Evolutionary conservation across 176 grass and related monocot species (phyloP).

Genomic region (Triticum monococcum): DNA sequence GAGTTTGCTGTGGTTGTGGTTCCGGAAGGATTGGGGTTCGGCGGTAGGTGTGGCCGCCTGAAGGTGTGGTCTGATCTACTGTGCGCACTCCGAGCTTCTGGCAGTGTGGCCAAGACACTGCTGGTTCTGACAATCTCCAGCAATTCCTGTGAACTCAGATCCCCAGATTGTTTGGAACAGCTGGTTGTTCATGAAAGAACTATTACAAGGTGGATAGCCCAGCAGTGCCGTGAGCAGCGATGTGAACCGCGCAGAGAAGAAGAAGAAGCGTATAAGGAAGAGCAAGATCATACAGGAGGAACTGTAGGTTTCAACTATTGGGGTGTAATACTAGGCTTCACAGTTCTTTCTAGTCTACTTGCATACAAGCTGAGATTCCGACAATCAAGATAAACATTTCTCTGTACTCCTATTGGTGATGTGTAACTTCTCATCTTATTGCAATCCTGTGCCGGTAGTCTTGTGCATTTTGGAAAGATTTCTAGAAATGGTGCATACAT

Average conservation of each 20-base stretch:
- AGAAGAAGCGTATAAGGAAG: background rate
- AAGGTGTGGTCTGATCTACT: conserved; percentile 60
- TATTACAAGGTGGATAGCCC: conserved; percentile 51
- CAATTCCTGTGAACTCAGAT: conserved; percentile 1
- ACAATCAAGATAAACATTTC: conserved; percentile 11
- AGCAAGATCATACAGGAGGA: background rate
- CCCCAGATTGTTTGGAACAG: conserved; percentile 40
- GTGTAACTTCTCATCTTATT: background rate
- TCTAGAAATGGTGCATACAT: background rate
- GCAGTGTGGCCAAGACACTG: conserved; percentile 68
- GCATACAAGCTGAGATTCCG: conserved; percentile 41
- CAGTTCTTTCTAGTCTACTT: conserved; percentile 32
- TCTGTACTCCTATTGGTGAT: background rate
- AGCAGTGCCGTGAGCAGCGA: conserved; percentile 46
- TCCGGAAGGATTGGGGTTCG: conserved; percentile 13
- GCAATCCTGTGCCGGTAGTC: background rate
- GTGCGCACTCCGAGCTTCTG: conserved; percentile 49
- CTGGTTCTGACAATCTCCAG: conserved; percentile 47
- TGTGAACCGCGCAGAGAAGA: background rate
- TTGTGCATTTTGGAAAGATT: background rate
- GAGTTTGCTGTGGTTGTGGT: conserved; percentile 66
- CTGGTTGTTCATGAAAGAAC: conserved; percentile 52
- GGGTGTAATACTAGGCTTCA: conserved; percentile 27
- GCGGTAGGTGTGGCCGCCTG: conserved; percentile 16
- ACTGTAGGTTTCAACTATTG: conserved; percentile 12